phyloP scores from a whole-genome alignment of 345 rosid genomes.

The Chamaenerion angustifolium region DNA sequence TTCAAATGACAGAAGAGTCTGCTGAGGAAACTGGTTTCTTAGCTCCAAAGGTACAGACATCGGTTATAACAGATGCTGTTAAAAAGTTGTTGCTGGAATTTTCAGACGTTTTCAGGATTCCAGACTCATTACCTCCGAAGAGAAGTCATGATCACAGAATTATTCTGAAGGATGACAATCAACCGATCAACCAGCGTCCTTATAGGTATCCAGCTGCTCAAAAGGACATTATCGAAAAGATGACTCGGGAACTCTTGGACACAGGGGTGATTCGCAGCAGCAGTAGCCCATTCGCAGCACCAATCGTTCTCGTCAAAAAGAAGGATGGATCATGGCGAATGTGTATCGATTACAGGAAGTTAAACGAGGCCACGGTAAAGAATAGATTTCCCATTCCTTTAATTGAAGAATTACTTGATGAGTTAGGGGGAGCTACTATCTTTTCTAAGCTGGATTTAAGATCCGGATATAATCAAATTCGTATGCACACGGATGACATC shows the following conservation, averaged over 20 bases:
- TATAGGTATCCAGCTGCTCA: constrained; percentile 2
- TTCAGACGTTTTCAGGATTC: too few relatives aligned
- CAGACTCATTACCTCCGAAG: too few relatives aligned
- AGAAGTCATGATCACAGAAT: not conserved
- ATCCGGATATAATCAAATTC: not conserved
- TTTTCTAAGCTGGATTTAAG: not conserved
- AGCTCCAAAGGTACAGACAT: too few relatives aligned
- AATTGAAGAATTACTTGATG: not conserved
- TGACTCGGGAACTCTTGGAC: not conserved
- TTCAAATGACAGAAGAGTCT: too few relatives aligned
- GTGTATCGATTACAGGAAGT: not conserved
- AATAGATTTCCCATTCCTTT: constrained; percentile 1
- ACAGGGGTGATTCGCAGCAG: not conserved
- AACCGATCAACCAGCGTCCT: not conserved
- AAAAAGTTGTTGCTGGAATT: too few relatives aligned
- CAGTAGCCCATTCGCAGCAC: not conserved
- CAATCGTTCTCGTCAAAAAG: constrained; percentile 3
- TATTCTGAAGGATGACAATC: not conserved
- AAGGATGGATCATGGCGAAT: not conserved
- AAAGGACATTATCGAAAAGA: not conserved
- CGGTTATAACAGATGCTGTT: too few relatives aligned
- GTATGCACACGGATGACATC: not conserved
- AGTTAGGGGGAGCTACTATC: not conserved
- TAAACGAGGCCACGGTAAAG: not conserved
- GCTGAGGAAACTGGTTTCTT: too few relatives aligned